These are phyloP conservation scores for Umbelopsis sp. DNA, from an alignment of 192 early-diverging fungal species.

Conservation along the genomic window DNA sequence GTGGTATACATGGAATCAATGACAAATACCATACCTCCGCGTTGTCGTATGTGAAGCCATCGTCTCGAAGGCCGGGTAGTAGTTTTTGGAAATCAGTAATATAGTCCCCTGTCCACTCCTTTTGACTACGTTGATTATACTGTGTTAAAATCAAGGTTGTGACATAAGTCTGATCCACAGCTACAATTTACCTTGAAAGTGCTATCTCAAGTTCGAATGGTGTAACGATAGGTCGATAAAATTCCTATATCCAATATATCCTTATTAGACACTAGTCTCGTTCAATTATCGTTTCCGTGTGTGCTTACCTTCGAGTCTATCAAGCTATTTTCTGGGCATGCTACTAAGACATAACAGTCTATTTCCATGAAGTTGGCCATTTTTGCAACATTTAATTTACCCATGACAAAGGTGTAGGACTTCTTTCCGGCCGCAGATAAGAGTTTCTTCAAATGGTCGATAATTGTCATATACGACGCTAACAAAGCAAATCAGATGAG, in stretches of 20 bases:
- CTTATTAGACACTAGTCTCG: neutral
- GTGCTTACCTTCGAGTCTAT: slow-evolving; percentile 70
- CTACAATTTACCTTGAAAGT: slow-evolving; percentile 48
- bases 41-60: slow-evolving; percentile 39
- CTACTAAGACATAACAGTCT: slow-evolving; percentile 87
- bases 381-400: slow-evolving; percentile 94
- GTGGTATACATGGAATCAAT: too few relatives aligned
- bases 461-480: slow-evolving; percentile 84
- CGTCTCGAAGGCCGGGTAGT: slow-evolving; percentile 46
- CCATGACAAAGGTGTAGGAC: slow-evolving; percentile 76
- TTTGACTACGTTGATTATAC: slow-evolving; percentile 42
- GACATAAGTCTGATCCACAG: too few relatives aligned
- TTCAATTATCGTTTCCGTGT: neutral
- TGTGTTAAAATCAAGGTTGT: neutral
- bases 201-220: slow-evolving; percentile 91
- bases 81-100: slow-evolving; percentile 69
- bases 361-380: slow-evolving; percentile 98
- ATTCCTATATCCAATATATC: slow-evolving; percentile 55
- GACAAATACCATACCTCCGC: slow-evolving; percentile 18
- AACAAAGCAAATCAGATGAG: neutral
- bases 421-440: slow-evolving; percentile 77
- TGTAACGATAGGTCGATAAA: slow-evolving; percentile 90
- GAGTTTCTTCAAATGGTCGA: slow-evolving; percentile 77
- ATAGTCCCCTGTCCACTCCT: slow-evolving; percentile 75
- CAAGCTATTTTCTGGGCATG: slow-evolving; percentile 94